Evolutionary conservation across 768 basidiomycete genomes (phyloP), one percentile per base, ranked within the genome.

Genomic region (Psilocybe subaeruginosa): DNA sequence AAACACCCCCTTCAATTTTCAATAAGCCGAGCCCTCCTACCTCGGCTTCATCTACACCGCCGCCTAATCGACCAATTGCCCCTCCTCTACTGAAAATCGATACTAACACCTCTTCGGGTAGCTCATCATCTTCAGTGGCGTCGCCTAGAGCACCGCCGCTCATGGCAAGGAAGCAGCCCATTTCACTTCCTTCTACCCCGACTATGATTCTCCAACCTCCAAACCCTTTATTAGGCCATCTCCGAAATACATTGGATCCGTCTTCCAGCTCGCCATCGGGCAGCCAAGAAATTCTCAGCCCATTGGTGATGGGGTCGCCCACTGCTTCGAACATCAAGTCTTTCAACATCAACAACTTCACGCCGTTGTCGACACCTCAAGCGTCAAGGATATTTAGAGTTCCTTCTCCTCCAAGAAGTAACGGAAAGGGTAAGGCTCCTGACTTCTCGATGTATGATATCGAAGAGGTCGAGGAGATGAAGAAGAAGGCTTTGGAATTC

Each of bases 151-250:
- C 67, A 14, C 79, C 81, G 4, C 82, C 83, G 8, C 76, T 74
- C 7, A 68, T 80, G 9, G 65, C 72, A 6, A 78, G 71, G 64
- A 70, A 70, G 6, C 74, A 76, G 57, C 80, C 78, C 5, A 80
- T 85, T 37, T 80, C 84, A 6, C 72, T 84, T 2, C 82, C 82
- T 4, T 70, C 78, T 0, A 84, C 83, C 1, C 82, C 83, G 3
- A 77, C 76, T 17, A 66, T 72, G 8, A 62, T 58, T 17, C 59
- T 62, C 58, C 65, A 66, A 50, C 74, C 72, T 9, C 66, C 69
- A 14, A 78, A 75, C 51, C 73, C 75, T 11, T 66, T 77, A 0
- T 61, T 76, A 2, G 71, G 68, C 11, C 73, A 76, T 58, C 59
- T 80, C 19, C 74, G 76, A 41, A 66, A 64, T 55, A 62, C 62